Base-by-base conservation (phyloP, 768 basidiomycete genomes). In the Pholiota microspora region DNA sequence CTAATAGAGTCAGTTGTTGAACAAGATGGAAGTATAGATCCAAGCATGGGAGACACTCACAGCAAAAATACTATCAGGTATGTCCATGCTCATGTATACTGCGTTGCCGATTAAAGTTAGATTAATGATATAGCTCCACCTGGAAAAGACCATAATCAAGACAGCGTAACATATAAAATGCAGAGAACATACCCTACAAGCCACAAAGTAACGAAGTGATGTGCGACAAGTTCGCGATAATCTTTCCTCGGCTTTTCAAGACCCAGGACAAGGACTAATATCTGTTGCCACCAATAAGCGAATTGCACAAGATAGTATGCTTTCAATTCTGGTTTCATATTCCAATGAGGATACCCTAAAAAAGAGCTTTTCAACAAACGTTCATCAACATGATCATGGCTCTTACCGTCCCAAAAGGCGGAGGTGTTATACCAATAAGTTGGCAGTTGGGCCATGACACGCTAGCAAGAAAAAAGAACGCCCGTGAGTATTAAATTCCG, bases 171-270 rank as follows among this genome's bases (percentile, higher is more conserved):
- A 24, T 15, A 21, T n/a, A 45, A 16, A 32, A 18, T 18, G 18
- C 23, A 29, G 28, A 38, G 55, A 34, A 66, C 78, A 38, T 73
- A 97, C 85, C 93, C 87, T 32, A 98, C 82, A 23, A 98, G 78
- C 94, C 94, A 99, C 12, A 98, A 77, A 0, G 97, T 98, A 49
- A 98, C 92, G 40, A 94, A 62, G 67, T 99, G 97, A 67, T 99
- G 97, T 0, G 80, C 80, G 16, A 97, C 81, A 15, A 98, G 83
- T 69, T 98, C 96, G 16, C 68, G 62, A 67, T 88, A 94, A 68
- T 99, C 97, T 68, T 90, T 93, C 46, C 97, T 82, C 0, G 97
- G 96, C 68, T 97, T 98, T 72, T 99, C 97, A 12, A 99, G 80
- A 42, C 85, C 76, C 10, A 95, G 80, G 2, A 89, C 73, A 7